Evolutionary conservation across 2,329 filamentous ascomycete genomes (phyloP).

Genomic region (Botryotinia calthae): DNA sequence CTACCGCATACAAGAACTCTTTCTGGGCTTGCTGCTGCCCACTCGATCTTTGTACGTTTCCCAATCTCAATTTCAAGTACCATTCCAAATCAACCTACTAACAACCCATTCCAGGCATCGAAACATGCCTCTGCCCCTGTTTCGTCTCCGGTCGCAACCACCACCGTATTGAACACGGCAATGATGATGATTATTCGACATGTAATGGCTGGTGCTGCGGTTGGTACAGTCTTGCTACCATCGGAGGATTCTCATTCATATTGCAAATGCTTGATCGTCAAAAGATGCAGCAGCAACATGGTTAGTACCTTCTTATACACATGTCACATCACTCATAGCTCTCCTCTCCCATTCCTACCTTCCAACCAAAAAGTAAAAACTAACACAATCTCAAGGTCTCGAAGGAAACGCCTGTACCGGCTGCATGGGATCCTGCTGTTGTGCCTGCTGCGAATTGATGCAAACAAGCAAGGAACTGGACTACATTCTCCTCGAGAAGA

Average conservation of each 20-base stretch:
- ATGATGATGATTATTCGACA: neutral
- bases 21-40: slow-evolving; percentile 19
- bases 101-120: neutral
- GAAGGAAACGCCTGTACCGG: slow-evolving; percentile 4
- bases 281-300: slow-evolving; percentile 16
- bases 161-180: slow-evolving; percentile 15
- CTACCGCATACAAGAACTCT: slow-evolving; percentile 2
- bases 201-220: slow-evolving; percentile 17
- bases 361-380: neutral
- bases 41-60: slow-evolving; percentile 3
- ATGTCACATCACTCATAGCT: neutral
- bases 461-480: slow-evolving; percentile 23
- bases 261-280: slow-evolving; percentile 17
- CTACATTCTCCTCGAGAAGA: slow-evolving; percentile 13
- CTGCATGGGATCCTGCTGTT: slow-evolving; percentile 15
- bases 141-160: slow-evolving; percentile 21
- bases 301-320: neutral
- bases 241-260: slow-evolving; percentile 12
- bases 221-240: neutral
- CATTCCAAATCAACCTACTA: neutral
- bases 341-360: neutral
- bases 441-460: slow-evolving; percentile 22
- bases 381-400: slow-evolving; percentile 4
- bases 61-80: neutral
- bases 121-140: slow-evolving; percentile 19